A percentile compares a stretch with the other conserved stretches of the same genome.
These are phyloP conservation scores for Fusarium decemcellulare DNA, from an alignment of 2,329 filamentous ascomycete species.

Conservation along the genomic window DNA sequence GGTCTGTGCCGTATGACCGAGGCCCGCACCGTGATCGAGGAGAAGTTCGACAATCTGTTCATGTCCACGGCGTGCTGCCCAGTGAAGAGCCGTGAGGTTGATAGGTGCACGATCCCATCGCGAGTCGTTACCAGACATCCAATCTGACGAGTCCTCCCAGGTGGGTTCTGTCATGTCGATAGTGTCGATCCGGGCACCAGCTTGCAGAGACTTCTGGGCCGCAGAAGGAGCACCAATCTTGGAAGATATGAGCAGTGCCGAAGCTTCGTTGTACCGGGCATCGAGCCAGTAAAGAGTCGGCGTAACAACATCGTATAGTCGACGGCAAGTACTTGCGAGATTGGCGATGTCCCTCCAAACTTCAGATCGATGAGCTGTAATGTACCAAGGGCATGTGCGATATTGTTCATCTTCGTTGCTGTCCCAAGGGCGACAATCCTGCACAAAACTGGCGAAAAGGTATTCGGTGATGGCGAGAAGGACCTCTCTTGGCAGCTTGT, in stretches of 20 bases:
- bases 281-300: conserved; percentile 1
- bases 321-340: neutral
- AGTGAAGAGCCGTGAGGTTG: conserved; percentile 2
- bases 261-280: neutral
- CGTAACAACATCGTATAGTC: neutral
- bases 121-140: neutral
- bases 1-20: conserved; percentile 1
- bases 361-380: neutral
- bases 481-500: neutral
- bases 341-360: conserved; percentile 3
- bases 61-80: conserved; percentile 4
- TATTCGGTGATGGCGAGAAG: neutral
- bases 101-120: conserved; percentile 1
- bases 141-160: neutral
- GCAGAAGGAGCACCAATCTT: neutral
- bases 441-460: neutral
- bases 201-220: neutral
- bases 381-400: neutral
- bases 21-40: neutral
- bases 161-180: conserved; percentile 1
- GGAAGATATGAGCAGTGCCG: conserved; percentile 5
- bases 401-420: neutral
- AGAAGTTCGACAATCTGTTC: conserved; percentile 2
- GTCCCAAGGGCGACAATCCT: conserved; percentile 9
- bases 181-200: neutral